Percentiles rank a stretch among this genome's conserved stretches.
Conservation (phyloP, 202 grass and related monocot genomes). For the Bolboschoenoplectus hybrid region DNA sequence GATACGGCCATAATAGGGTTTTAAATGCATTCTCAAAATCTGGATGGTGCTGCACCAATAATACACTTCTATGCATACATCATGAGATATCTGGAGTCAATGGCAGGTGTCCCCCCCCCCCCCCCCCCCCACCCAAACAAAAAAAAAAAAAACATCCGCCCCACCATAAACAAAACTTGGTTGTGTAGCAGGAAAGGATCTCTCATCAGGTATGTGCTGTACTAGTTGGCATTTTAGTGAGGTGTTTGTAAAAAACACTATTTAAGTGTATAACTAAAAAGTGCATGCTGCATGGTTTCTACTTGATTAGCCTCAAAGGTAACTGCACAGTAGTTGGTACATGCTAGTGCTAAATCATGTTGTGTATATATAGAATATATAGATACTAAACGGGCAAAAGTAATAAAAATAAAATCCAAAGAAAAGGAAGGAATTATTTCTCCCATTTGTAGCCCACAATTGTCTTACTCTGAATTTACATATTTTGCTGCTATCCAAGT, state of each 20-base stretch:
- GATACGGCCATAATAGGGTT: neutral
- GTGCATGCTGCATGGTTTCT: neutral
- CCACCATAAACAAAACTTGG: too few species aligned
- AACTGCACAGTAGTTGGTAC: neutral
- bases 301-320: neutral
- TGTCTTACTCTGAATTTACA: neutral
- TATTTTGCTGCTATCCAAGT: neutral
- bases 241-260: neutral
- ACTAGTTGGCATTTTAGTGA: constrained; percentile 15
- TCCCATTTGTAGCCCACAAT: constrained; percentile 4
- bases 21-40: neutral
- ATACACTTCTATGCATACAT: neutral
- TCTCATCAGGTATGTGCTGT: constrained; percentile 12
- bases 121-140: too few species aligned
- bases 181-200: neutral
- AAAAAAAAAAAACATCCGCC: too few species aligned
- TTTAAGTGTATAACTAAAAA: neutral
- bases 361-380: neutral
- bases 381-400: neutral
- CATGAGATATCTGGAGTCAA: neutral
- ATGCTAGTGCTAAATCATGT: neutral
- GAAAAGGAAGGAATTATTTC: neutral
- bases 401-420: neutral
- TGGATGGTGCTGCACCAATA: neutral
- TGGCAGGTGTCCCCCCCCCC: neutral